Conservation (phyloP, 208 protist species). For the Crithidia acanthocephali region DNA sequence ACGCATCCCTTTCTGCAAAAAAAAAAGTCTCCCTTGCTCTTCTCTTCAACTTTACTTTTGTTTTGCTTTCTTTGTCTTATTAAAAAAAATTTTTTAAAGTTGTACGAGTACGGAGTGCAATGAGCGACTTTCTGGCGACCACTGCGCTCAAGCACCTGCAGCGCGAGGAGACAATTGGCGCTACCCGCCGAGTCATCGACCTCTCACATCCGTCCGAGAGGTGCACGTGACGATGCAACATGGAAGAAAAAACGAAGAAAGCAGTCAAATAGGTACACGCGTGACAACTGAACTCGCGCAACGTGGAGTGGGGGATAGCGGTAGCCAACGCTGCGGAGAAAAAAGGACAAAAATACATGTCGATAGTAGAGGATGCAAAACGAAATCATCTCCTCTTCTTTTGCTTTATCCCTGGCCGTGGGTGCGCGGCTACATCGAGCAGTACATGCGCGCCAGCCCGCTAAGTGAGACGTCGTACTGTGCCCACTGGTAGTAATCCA, state of each 20-base stretch:
- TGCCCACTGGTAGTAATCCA: conserved; percentile 91
- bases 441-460: conserved; percentile 65
- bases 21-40: too few relatives aligned
- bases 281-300: too few relatives aligned
- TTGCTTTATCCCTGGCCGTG: background rate
- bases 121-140: conserved; percentile 17
- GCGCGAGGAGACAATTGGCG: conserved; percentile 71
- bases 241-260: too few relatives aligned
- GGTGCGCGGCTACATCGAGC: conserved; percentile 13
- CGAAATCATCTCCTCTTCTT: background rate
- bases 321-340: too few relatives aligned
- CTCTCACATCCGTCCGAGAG: conserved; percentile 16
- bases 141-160: conserved; percentile 16
- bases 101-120: too few relatives aligned
- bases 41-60: too few relatives aligned
- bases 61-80: too few relatives aligned
- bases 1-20: background rate
- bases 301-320: too few relatives aligned
- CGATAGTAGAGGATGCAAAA: background rate
- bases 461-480: conserved; percentile 77
- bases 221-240: too few relatives aligned
- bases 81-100: too few relatives aligned
- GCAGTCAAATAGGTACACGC: too few relatives aligned
- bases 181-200: conserved; percentile 53
- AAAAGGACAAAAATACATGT: background rate